Base-by-base conservation (phyloP, 140 eudicot genomes). In the Erigeron philadelphicus region DNA sequence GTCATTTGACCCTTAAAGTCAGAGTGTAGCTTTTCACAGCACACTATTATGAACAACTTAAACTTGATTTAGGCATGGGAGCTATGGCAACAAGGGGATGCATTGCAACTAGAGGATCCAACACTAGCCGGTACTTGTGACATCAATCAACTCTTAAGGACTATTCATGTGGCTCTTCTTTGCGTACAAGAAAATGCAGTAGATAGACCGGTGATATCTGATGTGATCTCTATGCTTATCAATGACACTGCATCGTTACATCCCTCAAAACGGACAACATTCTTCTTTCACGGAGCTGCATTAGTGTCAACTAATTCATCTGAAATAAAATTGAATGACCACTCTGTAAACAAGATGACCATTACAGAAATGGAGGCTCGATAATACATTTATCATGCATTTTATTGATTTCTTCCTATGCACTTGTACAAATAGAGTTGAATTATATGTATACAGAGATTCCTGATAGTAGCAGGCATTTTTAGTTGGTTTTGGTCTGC, bases 151-250 rank as follows among this genome's bases (percentile, higher is more conserved):
- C 54, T 80, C 43, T 61, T 73, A 35, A 62, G 80, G 49, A 42
- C 66, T 2, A 38, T 83, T 59, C 84, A 73, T 50, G 75, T 79
- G 31, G 82, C 84, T 1, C 84, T 83, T 64, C 64, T 79, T 5
- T 83, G 82, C 64, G 84, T 76, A 21, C 87, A 83, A 76, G 84
- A 76, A 45, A 70, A 56, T 68, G 84, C 87, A 49, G 45, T 7
- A 7, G 82, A 83, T 66, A 76, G 87, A 45, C 87, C 87, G 43
- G 60, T 79, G 44, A 79, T 80, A 61, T 62, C 82, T 5, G 78
- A 72, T 67, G 64, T 79, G 75, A 68, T 72, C 54, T 59, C 80
- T 11, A 79, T 79, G 87, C 82, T 83, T 73, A 70, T 60, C 54
- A 83, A 76, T 55, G 78, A 77, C 47, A 72, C 70, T 13, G 59